These are phyloP conservation scores for Acanthamoeba healyi DNA, from an alignment of 208 protist genomes.

Conservation along the genomic window DNA sequence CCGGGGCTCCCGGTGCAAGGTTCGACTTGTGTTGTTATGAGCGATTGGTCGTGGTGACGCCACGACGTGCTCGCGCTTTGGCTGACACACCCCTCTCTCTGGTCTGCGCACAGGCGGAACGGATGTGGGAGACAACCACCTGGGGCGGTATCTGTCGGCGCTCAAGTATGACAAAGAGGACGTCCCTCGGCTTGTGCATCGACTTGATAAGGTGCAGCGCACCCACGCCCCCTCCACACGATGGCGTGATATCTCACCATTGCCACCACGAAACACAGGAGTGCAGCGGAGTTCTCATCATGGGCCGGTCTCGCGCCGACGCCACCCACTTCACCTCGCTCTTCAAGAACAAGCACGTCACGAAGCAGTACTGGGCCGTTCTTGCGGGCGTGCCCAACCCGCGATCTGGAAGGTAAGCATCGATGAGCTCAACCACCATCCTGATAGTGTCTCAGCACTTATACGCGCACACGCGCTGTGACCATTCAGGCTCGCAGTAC, in stretches of 20 bases:
- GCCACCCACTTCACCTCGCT: background rate
- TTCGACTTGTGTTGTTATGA: too few species aligned
- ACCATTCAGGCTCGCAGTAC: background rate
- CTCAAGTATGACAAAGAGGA: slow-evolving; percentile 7
- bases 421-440: background rate
- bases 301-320: slow-evolving; percentile 26
- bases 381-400: slow-evolving; percentile 30
- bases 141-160: slow-evolving; percentile 23
- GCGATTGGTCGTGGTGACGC: too few species aligned
- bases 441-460: background rate
- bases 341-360: slow-evolving; percentile 54
- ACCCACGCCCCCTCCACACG: background rate
- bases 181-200: slow-evolving; percentile 20
- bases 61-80: background rate
- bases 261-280: background rate
- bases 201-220: slow-evolving; percentile 24
- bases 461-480: too few species aligned
- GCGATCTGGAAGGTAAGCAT: background rate
- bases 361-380: slow-evolving; percentile 56
- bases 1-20: slow-evolving; percentile 33
- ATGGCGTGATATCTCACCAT: background rate
- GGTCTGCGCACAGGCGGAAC: background rate
- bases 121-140: slow-evolving; percentile 24
- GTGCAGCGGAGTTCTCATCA: slow-evolving; percentile 32
- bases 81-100: background rate